These are phyloP conservation scores for Annona cherimola DNA, from an alignment of 164 flowering plant species.

Conservation along the genomic window DNA sequence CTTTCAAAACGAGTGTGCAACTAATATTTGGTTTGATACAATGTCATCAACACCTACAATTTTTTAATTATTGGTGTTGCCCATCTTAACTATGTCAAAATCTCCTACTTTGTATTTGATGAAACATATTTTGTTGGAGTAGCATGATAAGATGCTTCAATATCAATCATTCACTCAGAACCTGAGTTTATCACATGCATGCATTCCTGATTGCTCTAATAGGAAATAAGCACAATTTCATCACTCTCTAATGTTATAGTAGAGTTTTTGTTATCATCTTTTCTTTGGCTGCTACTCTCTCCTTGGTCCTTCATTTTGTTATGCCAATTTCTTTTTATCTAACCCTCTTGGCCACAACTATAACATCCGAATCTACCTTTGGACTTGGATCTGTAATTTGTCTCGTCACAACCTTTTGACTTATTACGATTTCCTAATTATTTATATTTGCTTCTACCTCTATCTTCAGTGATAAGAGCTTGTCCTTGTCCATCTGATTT, in stretches of 20 bases:
- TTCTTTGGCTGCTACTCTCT: background rate
- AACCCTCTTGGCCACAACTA: too few relatives aligned
- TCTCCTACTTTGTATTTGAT: background rate
- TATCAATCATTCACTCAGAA: background rate
- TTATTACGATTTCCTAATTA: background rate
- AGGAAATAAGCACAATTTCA: too few relatives aligned
- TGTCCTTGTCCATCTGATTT: background rate
- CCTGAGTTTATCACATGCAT: too few relatives aligned
- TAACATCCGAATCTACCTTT: too few relatives aligned
- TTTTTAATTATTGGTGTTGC: background rate
- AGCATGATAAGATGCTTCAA: background rate
- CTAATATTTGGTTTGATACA: background rate
- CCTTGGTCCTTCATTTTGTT: background rate
- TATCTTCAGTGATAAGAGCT: background rate
- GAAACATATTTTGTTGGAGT: background rate
- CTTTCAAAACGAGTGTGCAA: background rate
- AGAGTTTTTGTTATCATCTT: background rate
- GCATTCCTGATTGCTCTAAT: too few relatives aligned
- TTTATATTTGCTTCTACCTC: background rate
- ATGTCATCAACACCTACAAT: background rate
- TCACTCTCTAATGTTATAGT: background rate
- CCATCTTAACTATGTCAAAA: constrained; percentile 3
- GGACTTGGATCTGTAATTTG: background rate
- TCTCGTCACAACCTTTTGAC: background rate
- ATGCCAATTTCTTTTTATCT: background rate